Base-by-base conservation (phyloP, 106 monocot genomes). In the Xerophyta viscosa region DNA sequence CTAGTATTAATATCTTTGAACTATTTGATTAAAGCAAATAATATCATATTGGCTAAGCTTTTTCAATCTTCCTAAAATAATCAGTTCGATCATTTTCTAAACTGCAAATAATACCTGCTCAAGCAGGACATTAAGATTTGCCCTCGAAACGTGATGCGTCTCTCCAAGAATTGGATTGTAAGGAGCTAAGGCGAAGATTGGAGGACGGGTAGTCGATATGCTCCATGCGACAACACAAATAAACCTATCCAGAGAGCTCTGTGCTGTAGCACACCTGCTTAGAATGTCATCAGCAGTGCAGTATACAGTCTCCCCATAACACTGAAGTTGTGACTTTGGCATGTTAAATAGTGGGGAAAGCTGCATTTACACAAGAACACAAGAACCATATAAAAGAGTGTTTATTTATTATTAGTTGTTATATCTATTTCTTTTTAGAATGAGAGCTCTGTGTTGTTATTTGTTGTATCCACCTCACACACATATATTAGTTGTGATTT, bases 41-140 rank as follows among this genome's bases (percentile, higher is more conserved):
- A n/a, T n/a, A n/a, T n/a, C n/a, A n/a, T n/a, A n/a, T n/a, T n/a
- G n/a, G n/a, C n/a, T n/a, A n/a, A n/a, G n/a, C n/a, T n/a, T n/a
- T n/a, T n/a, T n/a, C n/a, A n/a, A n/a, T n/a, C n/a, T n/a, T n/a
- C n/a, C n/a, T n/a, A n/a, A n/a, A n/a, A n/a, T n/a, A n/a, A n/a
- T n/a, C n/a, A n/a, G n/a, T n/a, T n/a, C n/a, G n/a, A n/a, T n/a
- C n/a, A n/a, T n/a, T n/a, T n/a, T n/a, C n/a, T n/a, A n/a, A n/a
- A n/a, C n/a, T n/a, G n/a, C n/a, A n/a, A n/a, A n/a, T n/a, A n/a
- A 7, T 65, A 92, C 92, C 78, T 94, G 94, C 60, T 96, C 96
- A 24, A 89, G 70, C 5, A 96, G 73, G 29, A 96, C 64, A 78
- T 96, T 81, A 7, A 89, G 78, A 8, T 60, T 67, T 70, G 88